phyloP scores from a whole-genome alignment of 805 yeast species.

The Metschnikowia reukaufii region DNA sequence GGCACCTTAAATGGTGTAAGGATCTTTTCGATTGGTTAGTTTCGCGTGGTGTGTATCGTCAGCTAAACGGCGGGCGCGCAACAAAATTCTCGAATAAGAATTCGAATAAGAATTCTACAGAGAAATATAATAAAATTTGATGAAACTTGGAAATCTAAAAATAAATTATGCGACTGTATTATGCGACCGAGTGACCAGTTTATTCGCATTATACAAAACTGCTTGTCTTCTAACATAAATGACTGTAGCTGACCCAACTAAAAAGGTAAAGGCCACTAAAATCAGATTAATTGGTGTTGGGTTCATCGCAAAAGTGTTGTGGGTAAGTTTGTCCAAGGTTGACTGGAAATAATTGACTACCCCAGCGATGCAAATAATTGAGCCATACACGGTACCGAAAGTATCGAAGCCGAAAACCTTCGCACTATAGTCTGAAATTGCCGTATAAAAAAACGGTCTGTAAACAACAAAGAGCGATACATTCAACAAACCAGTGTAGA shows the following conservation, averaged over 20 bases:
- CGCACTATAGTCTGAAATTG: constrained; percentile 57
- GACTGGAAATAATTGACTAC: constrained; percentile 49
- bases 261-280: constrained; percentile 38
- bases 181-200: background rate
- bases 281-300: constrained; percentile 50
- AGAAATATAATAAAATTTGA: too few relatives aligned
- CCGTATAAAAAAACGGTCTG: constrained; percentile 60
- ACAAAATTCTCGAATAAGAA: too few relatives aligned
- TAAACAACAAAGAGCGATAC: constrained; percentile 50
- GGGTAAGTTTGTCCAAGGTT: constrained; percentile 48
- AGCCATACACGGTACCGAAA: constrained; percentile 59
- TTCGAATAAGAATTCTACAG: too few relatives aligned
- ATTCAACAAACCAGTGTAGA: constrained; percentile 43
- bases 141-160: too few relatives aligned
- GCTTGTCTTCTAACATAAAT: constrained; percentile 33
- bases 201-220: background rate
- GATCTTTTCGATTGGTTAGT: background rate
- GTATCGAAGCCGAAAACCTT: constrained; percentile 64
- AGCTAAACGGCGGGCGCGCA: too few relatives aligned
- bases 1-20: background rate
- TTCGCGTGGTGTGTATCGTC: background rate
- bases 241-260: constrained; percentile 46
- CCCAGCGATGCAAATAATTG: constrained; percentile 54
- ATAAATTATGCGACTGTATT: too few relatives aligned
- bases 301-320: constrained; percentile 52